A percentile compares a stretch with the other conserved stretches of the same genome.
Evolutionary conservation across 805 yeast genomes (phyloP).

Genomic region (Soucietia sequanensis): DNA sequence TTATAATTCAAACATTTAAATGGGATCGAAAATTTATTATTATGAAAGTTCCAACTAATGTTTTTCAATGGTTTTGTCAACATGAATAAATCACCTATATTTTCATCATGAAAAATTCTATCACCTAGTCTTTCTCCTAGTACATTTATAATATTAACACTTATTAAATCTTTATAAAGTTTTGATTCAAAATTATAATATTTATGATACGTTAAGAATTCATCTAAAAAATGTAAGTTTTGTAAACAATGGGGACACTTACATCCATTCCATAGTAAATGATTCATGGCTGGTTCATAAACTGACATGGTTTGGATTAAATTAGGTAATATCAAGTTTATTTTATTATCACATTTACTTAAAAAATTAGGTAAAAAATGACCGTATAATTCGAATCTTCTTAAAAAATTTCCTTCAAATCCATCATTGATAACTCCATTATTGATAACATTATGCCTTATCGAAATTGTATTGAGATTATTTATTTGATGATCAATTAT

Average conservation of each 20-base stretch:
- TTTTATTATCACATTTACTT: conserved; percentile 28
- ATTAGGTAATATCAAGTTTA: conserved; percentile 55
- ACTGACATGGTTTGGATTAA: conserved; percentile 59
- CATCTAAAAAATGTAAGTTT: conserved; percentile 52
- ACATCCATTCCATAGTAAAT: conserved; percentile 77
- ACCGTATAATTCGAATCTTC: conserved; percentile 55
- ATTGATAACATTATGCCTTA: conserved; percentile 59
- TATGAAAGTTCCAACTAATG: conserved; percentile 34
- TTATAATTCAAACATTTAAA: conserved; percentile 34
- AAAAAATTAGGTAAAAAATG: conserved; percentile 44
- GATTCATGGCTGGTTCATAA: conserved; percentile 70
- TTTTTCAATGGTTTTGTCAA: conserved; percentile 18
- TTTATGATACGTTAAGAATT: conserved; percentile 61
- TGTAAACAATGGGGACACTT: conserved; percentile 56
- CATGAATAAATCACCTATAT: conserved; percentile 10
- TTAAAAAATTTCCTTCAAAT: conserved; percentile 68
- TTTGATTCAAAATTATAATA: conserved; percentile 49
- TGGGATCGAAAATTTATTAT: conserved; percentile 20
- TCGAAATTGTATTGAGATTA: conserved; percentile 40
- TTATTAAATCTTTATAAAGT: conserved; percentile 57
- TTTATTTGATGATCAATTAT: conserved; percentile 11
- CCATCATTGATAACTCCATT: conserved; percentile 62
- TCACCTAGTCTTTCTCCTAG: conserved; percentile 44
- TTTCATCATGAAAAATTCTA: conserved; percentile 21
- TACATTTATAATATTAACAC: conserved; percentile 55